These are phyloP conservation scores for Trametes cubensis DNA, from an alignment of 768 basidiomycete species.

Conservation along the genomic window DNA sequence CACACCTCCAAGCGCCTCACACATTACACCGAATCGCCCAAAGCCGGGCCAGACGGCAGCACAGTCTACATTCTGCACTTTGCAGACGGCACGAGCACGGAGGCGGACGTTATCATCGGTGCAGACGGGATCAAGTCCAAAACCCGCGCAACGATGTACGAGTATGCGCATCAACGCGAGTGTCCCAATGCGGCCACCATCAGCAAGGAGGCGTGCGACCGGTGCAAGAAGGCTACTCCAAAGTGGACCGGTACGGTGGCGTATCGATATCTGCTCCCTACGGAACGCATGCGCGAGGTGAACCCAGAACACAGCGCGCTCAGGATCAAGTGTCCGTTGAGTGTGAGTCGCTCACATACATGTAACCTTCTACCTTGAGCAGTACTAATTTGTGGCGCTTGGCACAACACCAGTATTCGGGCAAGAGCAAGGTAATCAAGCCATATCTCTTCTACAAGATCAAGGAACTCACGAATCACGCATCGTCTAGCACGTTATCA, in stretches of 20 bases:
- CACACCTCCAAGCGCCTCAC: slow-evolving; percentile 31
- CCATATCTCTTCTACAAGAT: background rate
- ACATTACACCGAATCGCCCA: slow-evolving; percentile 20
- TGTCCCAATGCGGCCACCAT: background rate
- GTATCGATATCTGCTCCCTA: slow-evolving; percentile 32
- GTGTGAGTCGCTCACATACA: slow-evolving; percentile 11
- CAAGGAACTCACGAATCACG: no score
- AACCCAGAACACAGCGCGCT: slow-evolving; percentile 23
- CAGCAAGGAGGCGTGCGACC: slow-evolving; percentile 11
- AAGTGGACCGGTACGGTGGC: slow-evolving; percentile 32
- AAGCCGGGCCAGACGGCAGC: background rate
- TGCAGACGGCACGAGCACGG: slow-evolving; percentile 28
- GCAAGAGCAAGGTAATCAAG: slow-evolving; percentile 25
- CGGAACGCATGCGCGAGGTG: slow-evolving; percentile 26
- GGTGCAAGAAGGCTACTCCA: slow-evolving; percentile 25
- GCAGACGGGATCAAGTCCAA: slow-evolving; percentile 35
- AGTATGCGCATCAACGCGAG: slow-evolving; percentile 19
- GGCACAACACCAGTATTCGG: slow-evolving; percentile 19
- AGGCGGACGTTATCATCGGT: slow-evolving; percentile 32
- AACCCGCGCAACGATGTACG: slow-evolving; percentile 29
- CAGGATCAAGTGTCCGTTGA: slow-evolving; percentile 11
- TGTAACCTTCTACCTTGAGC: no score
- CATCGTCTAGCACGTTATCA: slow-evolving; percentile 30
- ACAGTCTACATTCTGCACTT: slow-evolving; percentile 23
- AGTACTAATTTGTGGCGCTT: background rate